Evolutionary conservation across 2,329 filamentous ascomycete species (phyloP), one percentile per base, ranked within the genome.

Genomic region (Dryadomyces quercivorus): DNA sequence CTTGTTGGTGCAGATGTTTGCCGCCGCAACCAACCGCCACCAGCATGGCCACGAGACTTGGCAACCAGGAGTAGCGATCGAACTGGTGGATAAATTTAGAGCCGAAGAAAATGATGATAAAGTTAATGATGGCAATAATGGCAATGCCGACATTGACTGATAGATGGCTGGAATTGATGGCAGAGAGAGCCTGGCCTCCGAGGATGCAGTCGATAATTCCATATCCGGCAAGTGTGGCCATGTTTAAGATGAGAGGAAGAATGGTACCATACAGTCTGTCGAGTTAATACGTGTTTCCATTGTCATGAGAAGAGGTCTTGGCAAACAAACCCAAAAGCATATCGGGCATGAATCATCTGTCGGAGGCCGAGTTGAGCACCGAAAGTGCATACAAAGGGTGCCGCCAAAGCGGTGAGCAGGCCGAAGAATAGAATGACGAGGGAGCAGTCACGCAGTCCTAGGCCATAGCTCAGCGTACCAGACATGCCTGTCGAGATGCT

Each of bases 321-420:
- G 42, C 3, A 20, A 31, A 20, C 67, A 53, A 66, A 77, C 70
- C 78, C 80, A 62, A 82, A 85, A 44, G 75, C 77, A 64, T 77
- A 85, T 21, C 82, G 72, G 4, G 82, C 81, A 59, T 82, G 79
- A 8, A 85, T 75, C 73, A 85, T 81, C 65, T 84, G 81, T 16
- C 81, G 73, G 73, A 85, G 76, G 45, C 81, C 82, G 10, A 80
- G 83, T 65, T 76, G 77, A 4, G 81, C 78, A 0, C 81, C 80
- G 51, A 82, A 66, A 0, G 76, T 81, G 45, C 74, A 74, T 26
- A 84, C 67, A 60, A 77, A 82, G 3, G 77, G 80, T 0, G 80
- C 76, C 0, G 76, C 69, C 7, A 75, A 56, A 0, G 75, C 75
- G 1, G 75, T 76, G 26, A 83, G 59, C 18, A 84, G 64, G 12